These are phyloP conservation scores for Dendrostoma leiphaemia DNA, from an alignment of 2,329 filamentous ascomycete genomes.

Conservation along the genomic window DNA sequence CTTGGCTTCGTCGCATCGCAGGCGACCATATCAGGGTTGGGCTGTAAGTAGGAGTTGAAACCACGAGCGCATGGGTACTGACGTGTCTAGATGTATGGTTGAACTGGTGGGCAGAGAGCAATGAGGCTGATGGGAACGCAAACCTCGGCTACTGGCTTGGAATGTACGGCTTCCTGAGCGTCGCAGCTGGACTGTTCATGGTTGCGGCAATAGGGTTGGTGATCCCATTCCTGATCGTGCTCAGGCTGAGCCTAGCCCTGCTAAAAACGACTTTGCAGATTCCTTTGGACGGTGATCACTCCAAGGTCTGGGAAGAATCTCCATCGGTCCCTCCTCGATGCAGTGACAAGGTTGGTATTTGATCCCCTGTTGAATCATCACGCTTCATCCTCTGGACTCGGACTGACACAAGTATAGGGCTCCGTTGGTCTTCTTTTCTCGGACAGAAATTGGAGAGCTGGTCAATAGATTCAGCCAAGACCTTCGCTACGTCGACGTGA, in stretches of 20 bases:
- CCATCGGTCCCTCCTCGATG: slow-evolving; percentile 6
- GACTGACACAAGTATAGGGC: slow-evolving; percentile 8
- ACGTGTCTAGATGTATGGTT: slow-evolving; percentile 25
- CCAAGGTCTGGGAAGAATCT: slow-evolving; percentile 1
- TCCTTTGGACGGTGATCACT: slow-evolving; percentile 2
- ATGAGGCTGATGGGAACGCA: slow-evolving; percentile 9
- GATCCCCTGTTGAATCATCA: background rate
- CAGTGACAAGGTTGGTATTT: background rate
- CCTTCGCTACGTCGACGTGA: slow-evolving; percentile 6
- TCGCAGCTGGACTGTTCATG: background rate
- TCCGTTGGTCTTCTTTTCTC: slow-evolving; percentile 18
- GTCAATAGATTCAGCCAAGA: slow-evolving; percentile 13
- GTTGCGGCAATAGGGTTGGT: slow-evolving; percentile 6
- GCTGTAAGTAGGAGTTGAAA: too few species aligned
- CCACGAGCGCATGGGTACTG: slow-evolving; percentile 17
- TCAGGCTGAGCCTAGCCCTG: too few species aligned
- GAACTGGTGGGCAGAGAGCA: slow-evolving; percentile 28
- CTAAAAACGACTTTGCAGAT: background rate
- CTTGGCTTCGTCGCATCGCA: background rate
- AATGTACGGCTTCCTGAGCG: slow-evolving; percentile 15
- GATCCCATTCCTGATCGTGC: background rate
- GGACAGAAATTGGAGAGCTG: background rate
- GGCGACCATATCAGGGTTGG: too few species aligned
- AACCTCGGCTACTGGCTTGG: slow-evolving; percentile 24
- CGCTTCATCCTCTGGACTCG: too few species aligned